phyloP scores from a whole-genome alignment of 257 asterid species.

The Mentha longifolia region DNA sequence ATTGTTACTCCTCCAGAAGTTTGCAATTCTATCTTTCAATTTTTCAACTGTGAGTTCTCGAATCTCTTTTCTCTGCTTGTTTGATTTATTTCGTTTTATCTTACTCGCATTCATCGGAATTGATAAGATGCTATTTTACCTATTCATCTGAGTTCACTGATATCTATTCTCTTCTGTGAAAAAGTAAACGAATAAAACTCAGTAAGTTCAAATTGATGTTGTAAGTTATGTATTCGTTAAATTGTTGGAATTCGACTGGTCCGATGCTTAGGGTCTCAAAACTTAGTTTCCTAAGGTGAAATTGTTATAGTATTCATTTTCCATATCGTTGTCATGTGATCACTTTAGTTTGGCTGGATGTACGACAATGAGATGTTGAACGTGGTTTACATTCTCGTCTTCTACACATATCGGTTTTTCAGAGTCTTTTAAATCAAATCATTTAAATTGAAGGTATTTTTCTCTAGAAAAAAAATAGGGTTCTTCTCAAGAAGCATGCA shows the following conservation, averaged over 20 bases:
- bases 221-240: not conserved
- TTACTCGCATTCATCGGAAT: constrained; percentile 4
- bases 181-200: not conserved
- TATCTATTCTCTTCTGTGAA: not conserved
- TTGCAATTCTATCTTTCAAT: constrained; percentile 64
- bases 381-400: not conserved
- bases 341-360: constrained; percentile 1
- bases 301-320: not conserved
- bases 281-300: not conserved
- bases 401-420: not conserved
- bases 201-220: not conserved
- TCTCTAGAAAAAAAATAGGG: not conserved
- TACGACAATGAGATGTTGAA: not conserved
- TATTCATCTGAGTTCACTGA: not conserved
- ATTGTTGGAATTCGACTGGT: not conserved
- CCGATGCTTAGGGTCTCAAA: constrained; percentile 13
- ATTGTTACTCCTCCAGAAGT: constrained; percentile 71
- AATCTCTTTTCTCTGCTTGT: constrained; percentile 29
- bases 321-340: not conserved
- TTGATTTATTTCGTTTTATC: constrained; percentile 20
- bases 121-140: constrained; percentile 8
- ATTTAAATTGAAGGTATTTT: not conserved
- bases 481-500: not conserved
- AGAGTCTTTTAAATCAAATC: not conserved
- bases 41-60: constrained; percentile 73